Base-by-base conservation (phyloP, 1,284 basidiomycete genomes). In the Cutaneotrichosporon daszewskae region DNA sequence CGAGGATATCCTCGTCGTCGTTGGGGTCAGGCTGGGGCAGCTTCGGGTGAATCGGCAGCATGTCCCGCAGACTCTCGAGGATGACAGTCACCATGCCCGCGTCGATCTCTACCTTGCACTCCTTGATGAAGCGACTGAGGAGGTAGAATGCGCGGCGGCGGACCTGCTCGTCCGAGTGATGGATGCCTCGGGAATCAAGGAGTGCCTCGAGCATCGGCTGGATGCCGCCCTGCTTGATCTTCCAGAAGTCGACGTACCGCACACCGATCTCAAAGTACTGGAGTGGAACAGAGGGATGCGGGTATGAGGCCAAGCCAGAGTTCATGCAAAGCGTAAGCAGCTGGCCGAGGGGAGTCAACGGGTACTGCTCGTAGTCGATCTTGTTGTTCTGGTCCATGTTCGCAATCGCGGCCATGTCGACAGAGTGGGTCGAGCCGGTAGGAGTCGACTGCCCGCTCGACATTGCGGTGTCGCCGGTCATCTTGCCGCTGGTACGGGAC, bases 171-270 rank as follows among this genome's bases (percentile, higher is more conserved):
- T 86, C 81, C 17, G 79, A 74, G 62, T 85, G 87, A 62, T 96
- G 92, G 31, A 98, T 75, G 25, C 95, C 95, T 40, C 86, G 77
- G 54, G 71, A 58, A 60, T 87, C 90, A 22, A 98, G 78, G 76
- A 98, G 90, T 2, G 87, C 85, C 58, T 92, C 84, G 36, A 99
- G 74, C 5, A 88, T 81, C 20, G 87, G 84, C 60, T 86, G 75
- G 52, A 97, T 85, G 57, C 84, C 85, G 53, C 89, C 82, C 63
- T 85, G 84, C 51, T 88, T 83, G 26, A 90, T 81, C 69, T 87
- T 90, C 80, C 97, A 98, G 69, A 97, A 97, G 64, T 97, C 91
- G 29, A 83, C 80, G 67, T 99, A 99, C 43, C 96, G 81, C 13
- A 89, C 82, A 9, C 82, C 79, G 18, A 87, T 87, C 72, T 98